Percentiles rank a stretch among this genome's conserved stretches.
These are phyloP conservation scores for Podaxis sp. DNA, from an alignment of 768 basidiomycete genomes.

Conservation along the genomic window DNA sequence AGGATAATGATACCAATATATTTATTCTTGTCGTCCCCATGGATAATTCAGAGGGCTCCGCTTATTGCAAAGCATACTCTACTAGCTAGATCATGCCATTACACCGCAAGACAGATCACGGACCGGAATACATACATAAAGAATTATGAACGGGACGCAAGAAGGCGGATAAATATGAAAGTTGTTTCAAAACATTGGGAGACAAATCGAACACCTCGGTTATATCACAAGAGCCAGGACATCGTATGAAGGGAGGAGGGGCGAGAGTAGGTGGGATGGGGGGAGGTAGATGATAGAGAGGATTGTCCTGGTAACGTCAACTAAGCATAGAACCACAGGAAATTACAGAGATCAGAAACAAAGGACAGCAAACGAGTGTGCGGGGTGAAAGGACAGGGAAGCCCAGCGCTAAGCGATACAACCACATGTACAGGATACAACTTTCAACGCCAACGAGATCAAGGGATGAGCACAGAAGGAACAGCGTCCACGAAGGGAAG, in stretches of 20 bases:
- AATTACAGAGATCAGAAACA: background rate
- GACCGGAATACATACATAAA: constrained; percentile 13
- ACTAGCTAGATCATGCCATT: constrained; percentile 8
- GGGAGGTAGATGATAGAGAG: background rate
- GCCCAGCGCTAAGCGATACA: constrained; percentile 3
- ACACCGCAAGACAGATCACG: constrained; percentile 1
- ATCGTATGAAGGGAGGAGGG: background rate
- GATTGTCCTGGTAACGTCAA: background rate
- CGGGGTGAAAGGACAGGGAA: background rate
- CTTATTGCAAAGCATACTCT: constrained; percentile 10
- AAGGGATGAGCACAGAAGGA: background rate
- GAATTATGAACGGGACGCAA: background rate
- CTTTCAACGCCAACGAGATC: constrained; percentile 5
- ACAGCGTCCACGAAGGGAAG: background rate
- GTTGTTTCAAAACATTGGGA: constrained; percentile 8
- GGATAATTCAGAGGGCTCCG: constrained; percentile 8
- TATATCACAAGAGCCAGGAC: background rate
- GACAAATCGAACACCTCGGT: background rate
- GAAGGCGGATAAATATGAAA: constrained; percentile 15
- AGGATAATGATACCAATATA: constrained; percentile 13
- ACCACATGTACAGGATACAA: constrained; percentile 10
- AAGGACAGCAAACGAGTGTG: background rate
- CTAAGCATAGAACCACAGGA: background rate
- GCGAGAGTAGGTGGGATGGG: background rate
- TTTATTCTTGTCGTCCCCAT: constrained; percentile 10